Percentiles rank a stretch among this genome's conserved stretches.
phyloP scores from a whole-genome alignment of 192 early-diverging fungal genomes.

The Rhizophagus sp. region DNA sequence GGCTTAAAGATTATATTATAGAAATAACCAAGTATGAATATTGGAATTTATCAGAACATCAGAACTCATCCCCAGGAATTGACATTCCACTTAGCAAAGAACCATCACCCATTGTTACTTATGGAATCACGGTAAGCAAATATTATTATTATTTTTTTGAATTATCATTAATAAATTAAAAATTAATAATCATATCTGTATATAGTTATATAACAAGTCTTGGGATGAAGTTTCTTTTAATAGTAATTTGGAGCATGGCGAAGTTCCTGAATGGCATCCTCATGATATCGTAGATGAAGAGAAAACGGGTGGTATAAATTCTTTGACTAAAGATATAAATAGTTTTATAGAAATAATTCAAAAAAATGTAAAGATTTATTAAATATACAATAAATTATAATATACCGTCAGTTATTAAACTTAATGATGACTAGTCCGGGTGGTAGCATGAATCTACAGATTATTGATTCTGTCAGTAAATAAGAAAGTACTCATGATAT shows the following conservation, averaged over 20 bases:
- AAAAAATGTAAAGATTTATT: too few relatives aligned
- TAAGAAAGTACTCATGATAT: too few relatives aligned
- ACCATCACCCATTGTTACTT: background rate
- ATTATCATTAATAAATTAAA: too few relatives aligned
- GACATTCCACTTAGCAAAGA: background rate
- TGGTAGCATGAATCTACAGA: too few relatives aligned
- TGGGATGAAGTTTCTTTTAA: constrained; percentile 45
- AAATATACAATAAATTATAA: too few relatives aligned
- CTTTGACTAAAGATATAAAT: background rate
- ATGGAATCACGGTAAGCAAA: constrained; percentile 24
- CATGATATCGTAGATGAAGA: constrained; percentile 30
- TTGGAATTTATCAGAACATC: constrained; percentile 31
- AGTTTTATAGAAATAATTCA: background rate
- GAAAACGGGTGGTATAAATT: background rate
- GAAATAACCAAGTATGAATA: constrained; percentile 43
- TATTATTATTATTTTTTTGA: background rate
- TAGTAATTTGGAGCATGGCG: constrained; percentile 35
- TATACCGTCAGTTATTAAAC: too few relatives aligned
- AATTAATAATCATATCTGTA: background rate
- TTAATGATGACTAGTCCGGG: too few relatives aligned
- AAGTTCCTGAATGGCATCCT: constrained; percentile 39
- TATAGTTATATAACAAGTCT: constrained; percentile 30
- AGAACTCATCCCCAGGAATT: background rate
- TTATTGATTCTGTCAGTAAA: too few relatives aligned
- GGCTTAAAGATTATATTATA: constrained; percentile 38